Conservation (phyloP, 164 flowering plant genomes). For the Magnolia sinica region DNA sequence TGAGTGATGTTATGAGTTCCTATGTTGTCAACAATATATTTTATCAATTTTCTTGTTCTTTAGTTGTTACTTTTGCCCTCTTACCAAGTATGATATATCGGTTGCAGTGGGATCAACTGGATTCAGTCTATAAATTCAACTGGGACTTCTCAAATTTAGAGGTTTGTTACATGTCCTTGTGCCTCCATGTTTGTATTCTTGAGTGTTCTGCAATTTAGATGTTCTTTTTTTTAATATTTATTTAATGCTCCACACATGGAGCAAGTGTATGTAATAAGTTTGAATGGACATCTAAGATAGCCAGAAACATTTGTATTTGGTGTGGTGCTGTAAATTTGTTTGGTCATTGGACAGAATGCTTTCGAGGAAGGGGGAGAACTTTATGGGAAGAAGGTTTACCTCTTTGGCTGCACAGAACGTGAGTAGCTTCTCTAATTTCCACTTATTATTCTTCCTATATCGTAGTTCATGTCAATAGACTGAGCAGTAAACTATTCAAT, state of each 20-base stretch:
- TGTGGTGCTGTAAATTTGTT: neutral
- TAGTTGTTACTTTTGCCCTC: neutral
- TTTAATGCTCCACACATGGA: neutral
- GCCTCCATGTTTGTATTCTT: neutral
- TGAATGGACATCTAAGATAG: neutral
- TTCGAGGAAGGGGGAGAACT: slow-evolving; percentile 89
- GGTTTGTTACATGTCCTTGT: slow-evolving; percentile 39
- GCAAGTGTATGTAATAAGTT: neutral
- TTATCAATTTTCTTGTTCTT: neutral
- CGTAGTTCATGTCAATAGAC: neutral
- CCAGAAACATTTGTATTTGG: neutral
- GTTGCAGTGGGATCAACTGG: slow-evolving; percentile 91
- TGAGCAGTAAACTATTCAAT: neutral
- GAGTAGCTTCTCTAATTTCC: slow-evolving; percentile 26
- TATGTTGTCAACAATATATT: too few species aligned
- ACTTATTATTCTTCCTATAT: neutral
- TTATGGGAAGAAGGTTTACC: slow-evolving; percentile 70
- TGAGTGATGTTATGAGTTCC: too few species aligned
- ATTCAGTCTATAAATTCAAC: slow-evolving; percentile 64
- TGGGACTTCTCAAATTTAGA: slow-evolving; percentile 90
- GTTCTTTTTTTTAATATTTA: neutral
- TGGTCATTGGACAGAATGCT: slow-evolving; percentile 53
- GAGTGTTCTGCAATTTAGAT: neutral
- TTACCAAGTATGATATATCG: slow-evolving; percentile 5
- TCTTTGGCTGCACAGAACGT: slow-evolving; percentile 93